These are phyloP conservation scores for Aspergillus terreus DNA, from an alignment of 2,329 filamentous ascomycete genomes.

Conservation along the genomic window DNA sequence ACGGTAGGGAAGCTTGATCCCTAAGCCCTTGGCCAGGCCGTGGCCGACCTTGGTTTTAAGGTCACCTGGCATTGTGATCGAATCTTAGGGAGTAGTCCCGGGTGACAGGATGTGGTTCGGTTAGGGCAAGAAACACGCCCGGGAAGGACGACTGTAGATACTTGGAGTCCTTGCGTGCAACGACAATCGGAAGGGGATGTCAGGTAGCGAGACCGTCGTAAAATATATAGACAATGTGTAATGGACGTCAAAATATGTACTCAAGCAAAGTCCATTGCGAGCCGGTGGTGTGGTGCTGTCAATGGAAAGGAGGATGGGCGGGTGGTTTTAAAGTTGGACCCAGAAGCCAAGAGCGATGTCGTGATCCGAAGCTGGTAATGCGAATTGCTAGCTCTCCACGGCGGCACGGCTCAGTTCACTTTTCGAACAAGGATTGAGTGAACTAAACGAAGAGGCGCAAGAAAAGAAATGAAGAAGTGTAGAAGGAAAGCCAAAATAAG, in stretches of 20 bases:
- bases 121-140: neutral
- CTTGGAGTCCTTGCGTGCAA: neutral
- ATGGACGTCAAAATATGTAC: neutral
- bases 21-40: constrained; percentile 70
- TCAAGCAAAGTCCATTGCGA: constrained; percentile 14
- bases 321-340: constrained; percentile 14
- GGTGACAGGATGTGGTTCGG: neutral
- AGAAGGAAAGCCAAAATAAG: neutral
- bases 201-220: neutral
- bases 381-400: constrained; percentile 17
- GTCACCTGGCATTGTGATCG: constrained; percentile 29
- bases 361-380: constrained; percentile 23
- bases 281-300: constrained; percentile 7
- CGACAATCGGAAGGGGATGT: neutral
- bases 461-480: neutral
- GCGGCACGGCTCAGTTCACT: neutral
- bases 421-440: constrained; percentile 3
- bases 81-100: neutral
- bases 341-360: constrained; percentile 24
- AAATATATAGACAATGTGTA: neutral
- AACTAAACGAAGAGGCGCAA: neutral
- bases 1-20: constrained; percentile 73
- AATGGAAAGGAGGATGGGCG: constrained; percentile 5
- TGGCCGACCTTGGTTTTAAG: constrained; percentile 61
- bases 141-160: neutral